Evolutionary conservation across 2,329 filamentous ascomycete genomes (phyloP).

Genomic region (Lojkania enalia): DNA sequence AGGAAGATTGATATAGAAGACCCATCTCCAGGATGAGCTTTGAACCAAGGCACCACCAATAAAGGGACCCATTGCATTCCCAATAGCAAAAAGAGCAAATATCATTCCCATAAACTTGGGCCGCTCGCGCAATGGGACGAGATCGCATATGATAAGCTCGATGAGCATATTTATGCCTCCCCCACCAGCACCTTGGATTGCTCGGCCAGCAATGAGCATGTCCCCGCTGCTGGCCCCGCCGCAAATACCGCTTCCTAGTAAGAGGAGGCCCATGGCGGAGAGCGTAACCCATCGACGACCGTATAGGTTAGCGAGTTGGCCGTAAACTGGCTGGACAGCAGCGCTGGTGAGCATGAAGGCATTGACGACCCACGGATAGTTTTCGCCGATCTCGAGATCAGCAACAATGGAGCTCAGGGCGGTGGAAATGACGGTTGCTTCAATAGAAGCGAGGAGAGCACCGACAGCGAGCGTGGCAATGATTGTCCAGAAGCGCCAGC

Average conservation of each 20-base stretch:
- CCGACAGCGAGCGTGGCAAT: slow-evolving; percentile 27
- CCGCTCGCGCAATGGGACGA: slow-evolving; percentile 51
- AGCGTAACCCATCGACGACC: slow-evolving; percentile 47
- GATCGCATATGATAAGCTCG: slow-evolving; percentile 53
- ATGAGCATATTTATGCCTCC: slow-evolving; percentile 49
- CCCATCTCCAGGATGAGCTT: slow-evolving; percentile 47
- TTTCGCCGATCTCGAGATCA: slow-evolving; percentile 1
- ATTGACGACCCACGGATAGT: slow-evolving; percentile 42
- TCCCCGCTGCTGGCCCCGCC: slow-evolving; percentile 49
- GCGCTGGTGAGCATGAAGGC: slow-evolving; percentile 25
- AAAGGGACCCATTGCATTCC: slow-evolving; percentile 18
- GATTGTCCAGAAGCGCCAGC: slow-evolving; percentile 25
- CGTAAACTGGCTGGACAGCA: slow-evolving; percentile 27
- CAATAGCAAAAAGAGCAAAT: slow-evolving; percentile 10
- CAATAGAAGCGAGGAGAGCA: slow-evolving; percentile 28
- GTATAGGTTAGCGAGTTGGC: slow-evolving; percentile 38
- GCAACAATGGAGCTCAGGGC: neutral
- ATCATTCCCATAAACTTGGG: slow-evolving; percentile 39
- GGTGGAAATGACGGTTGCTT: slow-evolving; percentile 27
- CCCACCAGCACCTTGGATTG: slow-evolving; percentile 55
- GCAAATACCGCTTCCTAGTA: slow-evolving; percentile 55
- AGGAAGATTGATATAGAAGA: slow-evolving; percentile 45
- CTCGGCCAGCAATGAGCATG: slow-evolving; percentile 57
- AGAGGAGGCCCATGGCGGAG: slow-evolving; percentile 48
- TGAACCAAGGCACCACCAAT: slow-evolving; percentile 22